Base-by-base conservation (phyloP, 2,329 filamentous ascomycete genomes). In the Talaromyces verruculosus region DNA sequence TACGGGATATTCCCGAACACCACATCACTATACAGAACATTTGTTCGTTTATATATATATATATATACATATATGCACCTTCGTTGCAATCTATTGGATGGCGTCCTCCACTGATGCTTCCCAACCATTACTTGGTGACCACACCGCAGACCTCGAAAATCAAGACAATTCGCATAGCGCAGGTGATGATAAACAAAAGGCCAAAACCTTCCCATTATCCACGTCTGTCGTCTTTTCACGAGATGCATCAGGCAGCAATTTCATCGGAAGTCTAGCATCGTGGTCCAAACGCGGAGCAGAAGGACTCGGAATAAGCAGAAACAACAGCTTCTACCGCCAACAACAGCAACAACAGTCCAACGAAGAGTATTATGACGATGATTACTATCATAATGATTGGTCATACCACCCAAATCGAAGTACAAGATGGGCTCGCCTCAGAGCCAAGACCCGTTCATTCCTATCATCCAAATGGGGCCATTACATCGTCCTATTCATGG, bases 391-490 rank as follows among this genome's bases (percentile, higher is more conserved):
- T 41, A 19, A 63, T 8, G 57, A 55, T 7, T 61, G 45, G 45
- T 22, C 41, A 41, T 53, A 64, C 47, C 30, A 51, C n/a, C 4
- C 22, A 25, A 30, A 61, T 5, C 49, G n/a, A 28, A 25, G 37
- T 11, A 58, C 53, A 13, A 35, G 37, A 5, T 43, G 57, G n/a
- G 55, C 60, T 7, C 60, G 59, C 28, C 64, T 67, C 55, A 66
- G 67, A 58, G 66, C 67, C 63, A 63, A 64, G 28, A 66, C 67
- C 6, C 60, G 69, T 8, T 30, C 67, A 37, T 81, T 79, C 68
- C 75, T 85, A 33, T 77, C 76, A 39, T 83, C 81, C 10, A 81
- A 78, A 70, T 75, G 75, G 57, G 82, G 83, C 13, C 84, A 86
- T 72, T 84, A 84, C 70, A 73, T 76, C 3, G 78, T 85, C 17